Evolutionary conservation across 495 filamentous ascomycete genomes (phyloP).

Genomic region (Saxophila tyrrhenica): DNA sequence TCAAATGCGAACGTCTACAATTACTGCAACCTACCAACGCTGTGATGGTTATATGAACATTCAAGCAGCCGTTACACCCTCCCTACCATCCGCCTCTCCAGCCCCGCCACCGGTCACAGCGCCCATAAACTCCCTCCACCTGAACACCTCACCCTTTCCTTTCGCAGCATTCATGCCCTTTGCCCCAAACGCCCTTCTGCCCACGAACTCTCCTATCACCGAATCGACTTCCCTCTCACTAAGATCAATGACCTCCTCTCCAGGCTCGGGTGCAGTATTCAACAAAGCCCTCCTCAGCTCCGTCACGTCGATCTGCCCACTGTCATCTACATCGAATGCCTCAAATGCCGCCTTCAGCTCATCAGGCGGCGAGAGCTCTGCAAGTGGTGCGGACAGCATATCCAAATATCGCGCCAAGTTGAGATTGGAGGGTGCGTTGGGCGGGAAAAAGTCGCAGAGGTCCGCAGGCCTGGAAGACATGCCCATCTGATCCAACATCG

Average conservation of each 20-base stretch:
- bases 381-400: slow-evolving; percentile 59
- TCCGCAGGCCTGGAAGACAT: slow-evolving; percentile 46
- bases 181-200: slow-evolving; percentile 57
- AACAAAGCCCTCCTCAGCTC: slow-evolving; percentile 76
- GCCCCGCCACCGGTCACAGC: slow-evolving; percentile 31
- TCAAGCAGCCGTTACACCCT: neutral
- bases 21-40: neutral
- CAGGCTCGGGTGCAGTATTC: slow-evolving; percentile 66
- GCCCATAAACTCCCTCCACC: slow-evolving; percentile 66
- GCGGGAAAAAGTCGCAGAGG: slow-evolving; percentile 66
- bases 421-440: slow-evolving; percentile 33
- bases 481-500: slow-evolving; percentile 66
- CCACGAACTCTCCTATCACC: slow-evolving; percentile 73
- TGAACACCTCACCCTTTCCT: slow-evolving; percentile 58
- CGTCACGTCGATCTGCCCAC: slow-evolving; percentile 73
- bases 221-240: slow-evolving; percentile 70
- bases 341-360: slow-evolving; percentile 81
- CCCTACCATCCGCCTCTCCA: neutral
- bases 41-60: neutral
- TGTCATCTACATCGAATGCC: slow-evolving; percentile 92
- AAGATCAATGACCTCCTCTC: slow-evolving; percentile 44
- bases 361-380: slow-evolving; percentile 54
- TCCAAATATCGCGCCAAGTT: slow-evolving; percentile 73
- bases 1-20: too few species aligned
- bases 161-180: slow-evolving; percentile 10